phyloP scores from a whole-genome alignment of 2,329 filamentous ascomycete genomes.

The Sporothrix mexicana region DNA sequence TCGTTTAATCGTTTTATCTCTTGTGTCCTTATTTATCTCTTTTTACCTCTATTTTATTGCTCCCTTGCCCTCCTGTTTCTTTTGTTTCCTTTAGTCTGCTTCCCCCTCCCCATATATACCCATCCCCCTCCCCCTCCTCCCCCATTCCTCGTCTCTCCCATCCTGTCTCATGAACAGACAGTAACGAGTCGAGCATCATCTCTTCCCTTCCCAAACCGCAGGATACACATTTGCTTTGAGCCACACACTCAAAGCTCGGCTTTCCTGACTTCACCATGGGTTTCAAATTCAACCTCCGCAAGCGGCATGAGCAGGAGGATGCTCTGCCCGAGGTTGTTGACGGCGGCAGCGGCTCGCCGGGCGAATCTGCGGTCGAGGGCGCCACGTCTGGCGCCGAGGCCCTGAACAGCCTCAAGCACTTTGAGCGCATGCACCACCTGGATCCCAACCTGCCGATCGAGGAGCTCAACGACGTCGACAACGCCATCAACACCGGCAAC shows the following conservation, averaged over 20 bases:
- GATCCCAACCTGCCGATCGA: conserved; percentile 70
- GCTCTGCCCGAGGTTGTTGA: conserved; percentile 46
- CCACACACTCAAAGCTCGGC: neutral
- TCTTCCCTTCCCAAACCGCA: neutral
- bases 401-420: conserved; percentile 57
- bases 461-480: conserved; percentile 65
- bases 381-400: conserved; percentile 2
- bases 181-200: conserved; percentile 15
- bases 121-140: neutral
- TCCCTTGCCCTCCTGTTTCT: neutral
- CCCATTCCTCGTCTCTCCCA: neutral
- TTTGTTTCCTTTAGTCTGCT: neutral
- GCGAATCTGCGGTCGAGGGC: neutral
- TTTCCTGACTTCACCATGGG: conserved; percentile 35
- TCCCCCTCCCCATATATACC: conserved; percentile 9
- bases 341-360: neutral
- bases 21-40: neutral
- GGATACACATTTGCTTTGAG: neutral
- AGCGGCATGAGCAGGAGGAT: conserved; percentile 54
- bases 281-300: conserved; percentile 45
- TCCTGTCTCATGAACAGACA: conserved; percentile 22
- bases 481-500: conserved; percentile 60
- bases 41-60: neutral
- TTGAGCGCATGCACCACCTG: conserved; percentile 66
- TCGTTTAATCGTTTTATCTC: neutral